Percentiles rank a stretch among this genome's conserved stretches.
Evolutionary conservation across 345 rosid species (phyloP).

Genomic region (Leavenworthia alabamica): DNA sequence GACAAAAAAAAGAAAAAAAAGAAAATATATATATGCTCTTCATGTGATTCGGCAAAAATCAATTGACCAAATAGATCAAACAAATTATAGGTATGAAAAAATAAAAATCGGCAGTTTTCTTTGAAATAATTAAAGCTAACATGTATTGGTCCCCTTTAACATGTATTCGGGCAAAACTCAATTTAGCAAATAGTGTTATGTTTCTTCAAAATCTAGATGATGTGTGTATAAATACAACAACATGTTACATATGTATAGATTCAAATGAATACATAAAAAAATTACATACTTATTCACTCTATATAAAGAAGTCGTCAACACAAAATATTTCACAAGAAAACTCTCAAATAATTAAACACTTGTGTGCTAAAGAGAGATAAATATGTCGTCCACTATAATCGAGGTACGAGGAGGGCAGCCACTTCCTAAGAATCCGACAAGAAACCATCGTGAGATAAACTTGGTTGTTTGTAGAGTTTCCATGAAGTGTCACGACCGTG

Average conservation of each 20-base stretch:
- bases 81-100: too few relatives aligned
- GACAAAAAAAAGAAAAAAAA: too few relatives aligned
- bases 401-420: conserved; percentile 1
- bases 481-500: background rate
- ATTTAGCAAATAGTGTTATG: too few relatives aligned
- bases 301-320: background rate
- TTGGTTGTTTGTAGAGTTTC: conserved; percentile 10
- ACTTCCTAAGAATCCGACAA: background rate
- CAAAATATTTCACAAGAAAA: background rate
- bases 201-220: background rate
- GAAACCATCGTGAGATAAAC: conserved; percentile 4
- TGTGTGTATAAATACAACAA: background rate
- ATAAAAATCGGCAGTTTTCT: too few relatives aligned
- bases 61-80: too few relatives aligned
- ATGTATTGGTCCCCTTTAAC: too few relatives aligned
- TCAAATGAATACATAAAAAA: background rate
- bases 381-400: conserved; percentile 18
- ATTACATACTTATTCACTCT: background rate
- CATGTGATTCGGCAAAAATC: too few relatives aligned
- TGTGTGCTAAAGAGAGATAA: background rate
- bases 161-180: too few relatives aligned
- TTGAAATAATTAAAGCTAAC: too few relatives aligned
- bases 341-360: background rate
- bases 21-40: too few relatives aligned
- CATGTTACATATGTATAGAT: background rate